These are phyloP conservation scores for Coelastrella sp. DNA, from an alignment of 139 green algal species.

Conservation along the genomic window DNA sequence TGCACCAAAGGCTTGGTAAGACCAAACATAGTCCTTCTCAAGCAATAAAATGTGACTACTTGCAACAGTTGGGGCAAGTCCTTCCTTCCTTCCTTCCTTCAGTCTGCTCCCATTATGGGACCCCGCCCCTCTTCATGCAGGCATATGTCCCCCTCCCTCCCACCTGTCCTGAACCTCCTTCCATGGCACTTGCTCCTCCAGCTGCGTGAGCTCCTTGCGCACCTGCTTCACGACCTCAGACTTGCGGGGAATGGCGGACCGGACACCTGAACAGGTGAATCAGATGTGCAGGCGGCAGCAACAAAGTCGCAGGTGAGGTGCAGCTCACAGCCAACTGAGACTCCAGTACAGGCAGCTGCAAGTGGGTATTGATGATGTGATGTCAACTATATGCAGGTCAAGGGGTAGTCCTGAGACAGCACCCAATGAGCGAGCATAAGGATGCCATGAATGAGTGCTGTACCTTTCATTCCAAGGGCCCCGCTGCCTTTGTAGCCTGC, in stretches of 20 bases:
- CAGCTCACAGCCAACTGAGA: not conserved
- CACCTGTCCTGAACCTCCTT: conserved; percentile 45
- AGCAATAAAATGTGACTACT: too few species aligned
- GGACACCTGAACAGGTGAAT: not conserved
- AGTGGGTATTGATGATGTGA: too few species aligned
- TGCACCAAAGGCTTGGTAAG: too few species aligned
- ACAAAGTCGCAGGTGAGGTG: not conserved
- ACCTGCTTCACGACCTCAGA: conserved; percentile 35
- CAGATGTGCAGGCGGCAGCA: not conserved
- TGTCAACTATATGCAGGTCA: too few species aligned
- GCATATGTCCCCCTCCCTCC: too few species aligned
- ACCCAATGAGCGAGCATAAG: too few species aligned
- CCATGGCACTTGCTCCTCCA: conserved; percentile 47
- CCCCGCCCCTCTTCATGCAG: too few species aligned
- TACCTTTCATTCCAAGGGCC: not conserved
- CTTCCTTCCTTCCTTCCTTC: too few species aligned
- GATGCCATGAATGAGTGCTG: not conserved
- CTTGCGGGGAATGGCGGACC: not conserved
- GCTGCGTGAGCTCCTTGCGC: conserved; percentile 39
- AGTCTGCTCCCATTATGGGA: too few species aligned
- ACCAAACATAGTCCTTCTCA: too few species aligned
- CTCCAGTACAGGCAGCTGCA: not conserved
- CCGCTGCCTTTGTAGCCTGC: not conserved
- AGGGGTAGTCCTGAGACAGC: too few species aligned
- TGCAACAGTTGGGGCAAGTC: too few species aligned